phyloP scores from a whole-genome alignment of 257 asterid species.

The Plectranthus barbatus region DNA sequence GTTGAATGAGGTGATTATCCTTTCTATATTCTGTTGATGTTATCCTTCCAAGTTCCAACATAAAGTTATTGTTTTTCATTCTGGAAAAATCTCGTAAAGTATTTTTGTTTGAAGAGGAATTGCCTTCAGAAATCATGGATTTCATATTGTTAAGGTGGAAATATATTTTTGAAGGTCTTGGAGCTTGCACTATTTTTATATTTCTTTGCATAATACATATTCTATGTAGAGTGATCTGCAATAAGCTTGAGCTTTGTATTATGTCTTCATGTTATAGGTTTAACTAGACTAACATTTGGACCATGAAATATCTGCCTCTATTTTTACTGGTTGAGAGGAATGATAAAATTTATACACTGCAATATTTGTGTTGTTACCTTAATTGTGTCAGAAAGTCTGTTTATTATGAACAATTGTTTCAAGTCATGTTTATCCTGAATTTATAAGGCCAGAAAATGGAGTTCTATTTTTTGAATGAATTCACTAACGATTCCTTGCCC shows the following conservation, averaged over 20 bases:
- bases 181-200: no score
- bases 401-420: not conserved
- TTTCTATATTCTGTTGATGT: not conserved
- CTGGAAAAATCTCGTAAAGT: not conserved
- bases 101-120: not conserved
- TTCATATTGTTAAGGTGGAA: not conserved
- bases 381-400: not conserved
- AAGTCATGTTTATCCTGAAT: not conserved
- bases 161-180: not conserved
- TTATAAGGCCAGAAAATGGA: not conserved
- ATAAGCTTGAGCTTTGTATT: no score
- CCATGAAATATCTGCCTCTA: no score
- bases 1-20: slow-evolving; percentile 63
- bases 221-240: no score
- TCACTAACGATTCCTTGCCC: not conserved
- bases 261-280: no score
- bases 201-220: no score
- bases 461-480: not conserved
- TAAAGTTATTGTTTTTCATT: not conserved
- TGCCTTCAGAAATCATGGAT: not conserved
- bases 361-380: not conserved
- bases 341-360: no score
- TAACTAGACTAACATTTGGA: no score
- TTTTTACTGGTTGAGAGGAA: no score
- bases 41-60: not conserved